These are phyloP conservation scores for Gracilariopsis chorda DNA, from an alignment of 23 red algal species.

Conservation along the genomic window DNA sequence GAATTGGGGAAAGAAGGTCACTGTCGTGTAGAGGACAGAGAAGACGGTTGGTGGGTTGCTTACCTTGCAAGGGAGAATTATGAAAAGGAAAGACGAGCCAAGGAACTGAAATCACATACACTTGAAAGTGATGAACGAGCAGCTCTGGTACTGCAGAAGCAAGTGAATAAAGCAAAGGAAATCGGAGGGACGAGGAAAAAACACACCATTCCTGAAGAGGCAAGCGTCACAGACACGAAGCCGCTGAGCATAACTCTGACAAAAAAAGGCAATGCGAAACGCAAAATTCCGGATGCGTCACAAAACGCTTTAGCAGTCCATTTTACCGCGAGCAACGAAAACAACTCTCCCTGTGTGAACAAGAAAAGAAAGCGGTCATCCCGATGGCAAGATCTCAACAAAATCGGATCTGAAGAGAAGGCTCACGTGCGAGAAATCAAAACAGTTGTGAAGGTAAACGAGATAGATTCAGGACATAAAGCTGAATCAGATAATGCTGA, in stretches of 20 bases:
- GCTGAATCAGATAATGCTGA: neutral
- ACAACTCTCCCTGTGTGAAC: neutral
- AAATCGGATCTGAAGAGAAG: neutral
- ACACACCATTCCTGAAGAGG: neutral
- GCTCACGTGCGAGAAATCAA: no score
- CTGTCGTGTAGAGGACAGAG: slow-evolving; percentile 77
- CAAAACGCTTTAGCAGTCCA: neutral
- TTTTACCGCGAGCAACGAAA: neutral
- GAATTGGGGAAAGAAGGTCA: slow-evolving; percentile 65
- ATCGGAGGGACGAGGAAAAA: neutral
- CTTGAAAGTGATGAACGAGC: slow-evolving; percentile 38
- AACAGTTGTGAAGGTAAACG: no score
- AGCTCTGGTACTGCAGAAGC: neutral
- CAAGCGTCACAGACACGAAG: neutral
- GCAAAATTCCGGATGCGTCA: neutral
- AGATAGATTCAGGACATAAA: no score
- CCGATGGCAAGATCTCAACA: neutral
- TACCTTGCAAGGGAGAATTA: slow-evolving; percentile 63
- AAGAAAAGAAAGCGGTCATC: neutral
- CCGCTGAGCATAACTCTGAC: neutral
- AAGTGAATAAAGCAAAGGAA: neutral
- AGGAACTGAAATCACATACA: slow-evolving; percentile 6
- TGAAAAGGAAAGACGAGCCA: slow-evolving; percentile 48
- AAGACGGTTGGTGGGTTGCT: slow-evolving; percentile 61
- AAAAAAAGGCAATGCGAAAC: neutral